A percentile compares a stretch with the other conserved stretches of the same genome.
These are phyloP conservation scores for Cladosporium sphaerospermum DNA, from an alignment of 2,329 filamentous ascomycete species.

Conservation along the genomic window DNA sequence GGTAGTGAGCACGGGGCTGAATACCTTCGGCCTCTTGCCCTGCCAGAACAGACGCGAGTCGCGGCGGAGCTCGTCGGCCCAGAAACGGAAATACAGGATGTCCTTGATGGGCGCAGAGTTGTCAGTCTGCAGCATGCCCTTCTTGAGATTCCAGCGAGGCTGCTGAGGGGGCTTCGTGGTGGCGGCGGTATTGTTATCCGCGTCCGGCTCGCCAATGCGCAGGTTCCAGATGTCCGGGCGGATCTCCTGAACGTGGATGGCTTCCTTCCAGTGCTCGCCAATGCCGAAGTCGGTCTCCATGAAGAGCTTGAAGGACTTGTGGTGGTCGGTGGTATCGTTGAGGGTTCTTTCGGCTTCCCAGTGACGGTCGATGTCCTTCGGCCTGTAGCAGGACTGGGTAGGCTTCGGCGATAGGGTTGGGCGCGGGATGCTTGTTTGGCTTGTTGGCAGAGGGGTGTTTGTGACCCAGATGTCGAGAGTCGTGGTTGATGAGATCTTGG, in stretches of 20 bases:
- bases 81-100: slow-evolving; percentile 6
- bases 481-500: not conserved
- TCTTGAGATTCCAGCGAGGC: slow-evolving; percentile 1
- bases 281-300: not conserved
- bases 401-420: not conserved
- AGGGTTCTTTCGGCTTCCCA: slow-evolving; percentile 15
- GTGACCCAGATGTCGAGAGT: not conserved
- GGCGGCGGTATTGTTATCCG: not conserved
- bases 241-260: not conserved
- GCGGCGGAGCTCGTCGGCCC: not conserved
- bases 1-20: not conserved
- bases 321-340: slow-evolving; percentile 21
- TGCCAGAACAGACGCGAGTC: not conserved
- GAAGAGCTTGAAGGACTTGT: slow-evolving; percentile 15
- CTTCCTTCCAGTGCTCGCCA: not conserved
- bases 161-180: not conserved
- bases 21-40: not conserved
- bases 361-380: slow-evolving; percentile 2
- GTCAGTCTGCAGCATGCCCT: not conserved
- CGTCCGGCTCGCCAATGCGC: not conserved
- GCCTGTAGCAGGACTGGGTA: not conserved
- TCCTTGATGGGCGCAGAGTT: slow-evolving; percentile 1
- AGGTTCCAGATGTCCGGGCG: slow-evolving; percentile 7
- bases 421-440: not conserved
- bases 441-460: not conserved